Percentiles rank a stretch among this genome's conserved stretches.
Evolutionary conservation across 176 grass and related monocot species (phyloP).

Genomic region (Zea luxurians): DNA sequence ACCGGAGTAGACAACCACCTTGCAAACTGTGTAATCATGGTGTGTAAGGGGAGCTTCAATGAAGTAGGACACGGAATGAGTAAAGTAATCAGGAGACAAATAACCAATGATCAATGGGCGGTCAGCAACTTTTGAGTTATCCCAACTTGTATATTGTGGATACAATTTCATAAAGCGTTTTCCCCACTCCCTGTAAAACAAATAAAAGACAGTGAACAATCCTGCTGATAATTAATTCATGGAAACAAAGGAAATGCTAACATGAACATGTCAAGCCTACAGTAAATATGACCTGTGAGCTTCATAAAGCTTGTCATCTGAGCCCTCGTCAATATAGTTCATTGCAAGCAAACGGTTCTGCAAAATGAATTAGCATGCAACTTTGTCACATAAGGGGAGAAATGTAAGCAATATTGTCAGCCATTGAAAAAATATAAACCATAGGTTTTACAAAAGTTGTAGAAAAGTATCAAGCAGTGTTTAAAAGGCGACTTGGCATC

Average conservation of each 20-base stretch:
- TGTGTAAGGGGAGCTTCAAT: conserved; percentile 90
- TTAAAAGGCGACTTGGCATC: too few relatives aligned
- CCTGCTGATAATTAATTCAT: neutral
- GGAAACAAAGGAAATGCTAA: conserved; percentile 17
- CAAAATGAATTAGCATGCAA: conserved; percentile 42
- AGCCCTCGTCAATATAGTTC: conserved; percentile 95
- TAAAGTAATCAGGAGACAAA: conserved; percentile 97
- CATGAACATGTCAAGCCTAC: conserved; percentile 16
- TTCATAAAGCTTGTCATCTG: conserved; percentile 89
- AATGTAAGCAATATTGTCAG: conserved; percentile 18
- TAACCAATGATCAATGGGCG: conserved; percentile 85
- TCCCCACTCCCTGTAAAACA: conserved; percentile 86
- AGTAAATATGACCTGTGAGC: conserved; percentile 76
- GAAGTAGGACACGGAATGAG: conserved; percentile 98
- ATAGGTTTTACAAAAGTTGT: neutral
- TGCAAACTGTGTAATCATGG: conserved; percentile 82
- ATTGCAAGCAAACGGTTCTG: conserved; percentile 97
- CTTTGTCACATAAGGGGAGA: conserved; percentile 24
- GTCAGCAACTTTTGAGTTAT: conserved; percentile 83
- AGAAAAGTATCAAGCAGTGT: neutral
- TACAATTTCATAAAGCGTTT: conserved; percentile 84
- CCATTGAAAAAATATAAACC: neutral
- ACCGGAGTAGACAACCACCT: conserved; percentile 88
- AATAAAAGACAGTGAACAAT: conserved; percentile 36
- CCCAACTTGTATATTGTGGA: conserved; percentile 81